Conservation (phyloP, 1,139 yeast genomes). For the Debaryomycetaceae sp. region DNA sequence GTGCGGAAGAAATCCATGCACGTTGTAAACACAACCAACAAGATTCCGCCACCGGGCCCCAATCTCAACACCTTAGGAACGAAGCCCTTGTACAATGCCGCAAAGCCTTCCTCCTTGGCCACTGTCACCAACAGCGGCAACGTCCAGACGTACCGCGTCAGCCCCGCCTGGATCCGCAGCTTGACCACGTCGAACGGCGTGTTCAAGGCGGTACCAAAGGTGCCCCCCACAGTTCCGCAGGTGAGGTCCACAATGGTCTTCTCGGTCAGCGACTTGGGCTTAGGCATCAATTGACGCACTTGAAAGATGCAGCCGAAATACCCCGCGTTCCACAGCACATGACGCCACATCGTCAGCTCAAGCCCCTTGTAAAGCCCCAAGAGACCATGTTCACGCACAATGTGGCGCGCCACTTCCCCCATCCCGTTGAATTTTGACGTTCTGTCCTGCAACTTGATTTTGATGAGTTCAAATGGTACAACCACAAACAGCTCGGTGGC, state of each 20-base stretch:
- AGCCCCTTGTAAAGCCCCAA: conserved; percentile 89
- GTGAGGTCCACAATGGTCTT: conserved; percentile 82
- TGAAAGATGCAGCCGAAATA: conserved; percentile 94
- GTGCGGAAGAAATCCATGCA: conserved; percentile 92
- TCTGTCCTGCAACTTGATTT: conserved; percentile 87
- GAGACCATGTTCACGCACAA: conserved; percentile 70
- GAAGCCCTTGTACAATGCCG: conserved; percentile 90
- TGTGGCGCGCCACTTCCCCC: conserved; percentile 73
- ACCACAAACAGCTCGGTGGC: conserved; percentile 95
- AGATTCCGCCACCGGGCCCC: conserved; percentile 99
- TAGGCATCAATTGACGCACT: conserved; percentile 74
- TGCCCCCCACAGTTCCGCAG: conserved; percentile 96
- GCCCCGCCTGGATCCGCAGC: conserved; percentile 91
- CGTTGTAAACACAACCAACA: conserved; percentile 89
- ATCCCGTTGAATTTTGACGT: conserved; percentile 81
- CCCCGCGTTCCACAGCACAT: conserved; percentile 95
- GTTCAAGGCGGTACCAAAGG: conserved; percentile 87
- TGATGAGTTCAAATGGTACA: conserved; percentile 88
- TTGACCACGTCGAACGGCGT: conserved; percentile 98
- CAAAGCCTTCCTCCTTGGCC: conserved; percentile 83
- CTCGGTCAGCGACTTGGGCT: conserved; percentile 62
- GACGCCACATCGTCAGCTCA: conserved; percentile 98
- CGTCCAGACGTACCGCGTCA: conserved; percentile 88
- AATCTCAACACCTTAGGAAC: conserved; percentile 94
- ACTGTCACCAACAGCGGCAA: conserved; percentile 74